phyloP scores from a whole-genome alignment of 2,329 filamentous ascomycete genomes.

The Pyrenophora graminea region DNA sequence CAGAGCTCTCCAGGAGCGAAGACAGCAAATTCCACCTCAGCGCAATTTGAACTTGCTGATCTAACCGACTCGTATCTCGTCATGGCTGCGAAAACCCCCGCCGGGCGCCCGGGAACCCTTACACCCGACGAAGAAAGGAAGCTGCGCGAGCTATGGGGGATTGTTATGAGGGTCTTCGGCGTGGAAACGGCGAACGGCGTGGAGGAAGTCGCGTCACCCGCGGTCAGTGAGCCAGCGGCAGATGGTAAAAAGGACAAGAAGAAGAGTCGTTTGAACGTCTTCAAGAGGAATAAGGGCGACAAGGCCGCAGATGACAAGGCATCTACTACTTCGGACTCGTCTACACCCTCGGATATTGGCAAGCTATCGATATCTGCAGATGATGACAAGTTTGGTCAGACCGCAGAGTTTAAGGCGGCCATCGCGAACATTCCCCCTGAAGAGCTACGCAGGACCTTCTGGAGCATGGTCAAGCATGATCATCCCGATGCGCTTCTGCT shows the following conservation, averaged over 20 bases:
- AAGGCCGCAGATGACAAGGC: constrained; percentile 47
- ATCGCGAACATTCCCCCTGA: constrained; percentile 77
- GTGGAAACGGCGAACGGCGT: constrained; percentile 29
- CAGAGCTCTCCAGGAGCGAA: constrained; percentile 15
- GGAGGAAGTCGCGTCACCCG: constrained; percentile 17
- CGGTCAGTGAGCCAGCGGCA: constrained; percentile 18
- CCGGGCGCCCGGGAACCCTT: constrained; percentile 82
- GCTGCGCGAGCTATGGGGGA: constrained; percentile 82
- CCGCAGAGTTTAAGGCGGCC: constrained; percentile 81
- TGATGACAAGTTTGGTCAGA: constrained; percentile 93
- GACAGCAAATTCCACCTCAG: constrained; percentile 9
- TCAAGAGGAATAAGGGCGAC: constrained; percentile 62
- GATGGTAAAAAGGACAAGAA: constrained; percentile 64
- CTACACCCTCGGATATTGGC: constrained; percentile 37
- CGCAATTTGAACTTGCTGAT: constrained; percentile 26
- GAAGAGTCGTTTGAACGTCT: constrained; percentile 74
- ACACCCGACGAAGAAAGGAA: constrained; percentile 89
- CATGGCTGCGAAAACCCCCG: constrained; percentile 53
- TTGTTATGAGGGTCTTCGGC: constrained; percentile 76
- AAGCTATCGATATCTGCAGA: constrained; percentile 40
- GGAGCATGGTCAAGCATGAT: constrained; percentile 94
- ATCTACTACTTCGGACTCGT: constrained; percentile 27
- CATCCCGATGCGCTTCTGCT: constrained; percentile 79
- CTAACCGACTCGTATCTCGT: constrained; percentile 39
- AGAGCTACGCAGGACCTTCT: constrained; percentile 78